A percentile compares a stretch with the other conserved stretches of the same genome.
These are phyloP conservation scores for Manihot esculenta DNA, from an alignment of 441 rosid genomes.

Conservation along the genomic window DNA sequence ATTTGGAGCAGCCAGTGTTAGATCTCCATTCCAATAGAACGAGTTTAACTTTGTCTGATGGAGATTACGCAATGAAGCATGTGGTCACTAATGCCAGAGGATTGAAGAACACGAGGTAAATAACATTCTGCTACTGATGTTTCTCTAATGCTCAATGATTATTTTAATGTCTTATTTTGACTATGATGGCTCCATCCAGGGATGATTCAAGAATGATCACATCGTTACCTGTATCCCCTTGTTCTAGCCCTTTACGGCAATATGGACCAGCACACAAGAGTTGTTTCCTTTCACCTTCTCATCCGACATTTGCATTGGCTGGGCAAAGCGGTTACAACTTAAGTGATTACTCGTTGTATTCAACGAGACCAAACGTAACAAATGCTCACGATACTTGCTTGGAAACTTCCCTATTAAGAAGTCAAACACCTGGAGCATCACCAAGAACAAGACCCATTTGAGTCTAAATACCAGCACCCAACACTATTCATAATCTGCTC, in stretches of 20 bases:
- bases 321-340: constrained; percentile 57
- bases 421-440: constrained; percentile 52
- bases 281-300: constrained; percentile 80
- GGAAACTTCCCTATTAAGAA: constrained; percentile 46
- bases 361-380: constrained; percentile 45
- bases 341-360: constrained; percentile 52
- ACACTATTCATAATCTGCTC: constrained; percentile 13
- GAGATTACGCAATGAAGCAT: constrained; percentile 48
- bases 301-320: constrained; percentile 44
- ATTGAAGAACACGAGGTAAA: constrained; percentile 62
- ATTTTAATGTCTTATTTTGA: background rate
- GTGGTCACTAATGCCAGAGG: constrained; percentile 37
- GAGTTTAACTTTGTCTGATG: constrained; percentile 32
- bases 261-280: constrained; percentile 60
- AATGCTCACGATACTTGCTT: constrained; percentile 44
- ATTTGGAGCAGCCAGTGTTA: constrained; percentile 54
- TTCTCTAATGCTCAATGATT: background rate
- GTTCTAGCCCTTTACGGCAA: constrained; percentile 82
- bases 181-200: constrained; percentile 37
- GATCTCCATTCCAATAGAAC: constrained; percentile 57
- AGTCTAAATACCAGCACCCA: constrained; percentile 38
- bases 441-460: constrained; percentile 64
- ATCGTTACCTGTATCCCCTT: constrained; percentile 89
- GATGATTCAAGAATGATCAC: constrained; percentile 64
- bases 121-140: background rate